Evolutionary conservation across 2,329 filamentous ascomycete species (phyloP).

Genomic region (Zopfia rhizophila): DNA sequence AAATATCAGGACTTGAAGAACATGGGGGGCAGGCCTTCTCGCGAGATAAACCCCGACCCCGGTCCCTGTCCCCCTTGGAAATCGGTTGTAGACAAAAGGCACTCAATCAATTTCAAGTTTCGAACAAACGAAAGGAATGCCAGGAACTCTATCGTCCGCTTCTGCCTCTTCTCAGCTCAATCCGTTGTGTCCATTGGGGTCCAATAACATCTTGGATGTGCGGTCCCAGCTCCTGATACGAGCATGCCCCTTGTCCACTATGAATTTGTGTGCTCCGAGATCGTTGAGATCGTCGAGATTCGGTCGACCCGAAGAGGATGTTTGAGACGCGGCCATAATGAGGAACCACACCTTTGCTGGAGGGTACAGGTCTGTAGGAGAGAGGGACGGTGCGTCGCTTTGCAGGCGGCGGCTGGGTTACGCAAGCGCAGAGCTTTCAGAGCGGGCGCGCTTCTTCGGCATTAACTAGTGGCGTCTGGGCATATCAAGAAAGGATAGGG

Average conservation of each 20-base stretch:
- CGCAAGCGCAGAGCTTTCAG: too few relatives aligned
- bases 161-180: too few relatives aligned
- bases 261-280: constrained; percentile 4
- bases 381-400: too few relatives aligned
- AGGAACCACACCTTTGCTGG: too few relatives aligned
- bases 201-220: too few relatives aligned
- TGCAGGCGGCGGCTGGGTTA: too few relatives aligned
- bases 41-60: constrained; percentile 11
- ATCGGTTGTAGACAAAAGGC: constrained; percentile 8
- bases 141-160: constrained; percentile 1
- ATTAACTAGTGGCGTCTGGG: too few relatives aligned
- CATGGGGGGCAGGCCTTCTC: constrained; percentile 6
- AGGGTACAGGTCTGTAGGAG: too few relatives aligned
- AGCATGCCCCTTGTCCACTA: constrained; percentile 4
- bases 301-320: constrained; percentile 3
- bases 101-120: constrained; percentile 14
- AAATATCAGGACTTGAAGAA: constrained; percentile 3
- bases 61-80: constrained; percentile 9
- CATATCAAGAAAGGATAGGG: too few relatives aligned
- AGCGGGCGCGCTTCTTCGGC: too few relatives aligned
- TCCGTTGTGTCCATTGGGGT: too few relatives aligned
- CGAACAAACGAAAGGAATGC: constrained; percentile 7
- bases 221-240: too few relatives aligned
- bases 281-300: constrained; percentile 1
- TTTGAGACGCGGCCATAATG: constrained; percentile 2